Evolutionary conservation across 1,139 yeast genomes (phyloP).

Genomic region (Saccharomycopsis hybrid): DNA sequence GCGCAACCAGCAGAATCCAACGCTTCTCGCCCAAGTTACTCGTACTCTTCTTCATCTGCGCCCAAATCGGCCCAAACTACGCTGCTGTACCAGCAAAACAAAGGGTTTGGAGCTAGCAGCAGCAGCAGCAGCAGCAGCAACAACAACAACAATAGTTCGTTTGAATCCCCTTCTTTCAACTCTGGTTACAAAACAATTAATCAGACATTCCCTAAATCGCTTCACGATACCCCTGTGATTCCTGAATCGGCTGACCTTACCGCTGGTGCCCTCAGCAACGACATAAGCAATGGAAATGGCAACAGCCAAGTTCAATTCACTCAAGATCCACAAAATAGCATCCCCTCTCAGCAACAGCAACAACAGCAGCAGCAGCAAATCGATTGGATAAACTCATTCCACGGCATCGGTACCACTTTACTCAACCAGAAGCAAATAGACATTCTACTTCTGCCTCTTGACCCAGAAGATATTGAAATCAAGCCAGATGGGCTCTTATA

Average conservation of each 20-base stretch:
- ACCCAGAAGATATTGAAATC: conserved; percentile 73
- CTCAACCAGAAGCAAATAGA: conserved; percentile 58
- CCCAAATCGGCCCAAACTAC: too few species aligned
- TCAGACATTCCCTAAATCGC: conserved; percentile 1
- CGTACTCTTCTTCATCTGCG: too few species aligned
- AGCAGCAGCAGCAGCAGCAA: too few species aligned
- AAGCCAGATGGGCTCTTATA: conserved; percentile 93
- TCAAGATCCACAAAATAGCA: not conserved
- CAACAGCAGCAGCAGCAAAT: not conserved
- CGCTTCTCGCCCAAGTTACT: too few species aligned
- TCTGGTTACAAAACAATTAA: not conserved
- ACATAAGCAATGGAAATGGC: not conserved
- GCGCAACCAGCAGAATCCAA: too few species aligned
- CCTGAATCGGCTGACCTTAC: not conserved
- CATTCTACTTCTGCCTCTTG: conserved; percentile 53
- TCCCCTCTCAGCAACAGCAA: not conserved
- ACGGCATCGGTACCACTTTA: conserved; percentile 75
- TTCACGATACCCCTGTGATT: conserved; percentile 4
- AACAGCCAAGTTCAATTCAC: not conserved
- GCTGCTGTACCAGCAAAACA: too few species aligned
- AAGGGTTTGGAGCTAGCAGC: too few species aligned
- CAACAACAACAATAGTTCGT: too few species aligned
- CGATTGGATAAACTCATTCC: conserved; percentile 33
- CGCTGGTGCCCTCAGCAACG: not conserved
- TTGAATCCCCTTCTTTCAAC: not conserved